Conservation (phyloP, 345 rosid species). For the Abelmoschus esculentus region DNA sequence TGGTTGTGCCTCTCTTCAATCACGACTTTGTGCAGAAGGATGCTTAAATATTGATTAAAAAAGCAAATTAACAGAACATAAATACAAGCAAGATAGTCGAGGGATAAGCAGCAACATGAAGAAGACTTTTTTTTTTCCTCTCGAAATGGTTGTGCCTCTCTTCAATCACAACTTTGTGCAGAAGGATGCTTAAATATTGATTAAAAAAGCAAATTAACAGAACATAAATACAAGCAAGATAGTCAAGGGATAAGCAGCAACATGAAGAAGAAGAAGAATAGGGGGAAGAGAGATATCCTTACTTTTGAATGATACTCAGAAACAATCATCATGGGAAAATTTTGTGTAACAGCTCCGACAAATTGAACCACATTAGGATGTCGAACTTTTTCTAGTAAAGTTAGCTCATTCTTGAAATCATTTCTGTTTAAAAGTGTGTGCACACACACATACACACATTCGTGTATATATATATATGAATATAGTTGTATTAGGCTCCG, state of each 20-base stretch:
- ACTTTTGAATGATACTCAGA: slow-evolving; percentile 78
- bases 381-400: slow-evolving; percentile 74
- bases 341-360: slow-evolving; percentile 99
- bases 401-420: slow-evolving; percentile 76
- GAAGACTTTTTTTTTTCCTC: neutral
- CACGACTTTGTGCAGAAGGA: neutral
- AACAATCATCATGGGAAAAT: slow-evolving; percentile 95
- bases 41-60: neutral
- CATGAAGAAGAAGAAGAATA: too few species aligned
- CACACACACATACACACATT: neutral
- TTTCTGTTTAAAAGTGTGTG: slow-evolving; percentile 35
- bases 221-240: neutral
- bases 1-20: neutral
- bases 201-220: neutral
- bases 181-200: neutral
- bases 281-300: slow-evolving; percentile 23
- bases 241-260: neutral
- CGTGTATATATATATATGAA: neutral
- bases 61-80: neutral
- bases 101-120: neutral
- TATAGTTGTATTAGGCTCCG: slow-evolving; percentile 5
- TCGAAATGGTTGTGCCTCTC: neutral
- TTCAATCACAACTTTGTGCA: neutral
- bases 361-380: slow-evolving; percentile 98
- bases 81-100: neutral